Evolutionary conservation across 1,139 yeast genomes (phyloP), one percentile per base, ranked within the genome.

Genomic region (Eremothecium cymbalariae): DNA sequence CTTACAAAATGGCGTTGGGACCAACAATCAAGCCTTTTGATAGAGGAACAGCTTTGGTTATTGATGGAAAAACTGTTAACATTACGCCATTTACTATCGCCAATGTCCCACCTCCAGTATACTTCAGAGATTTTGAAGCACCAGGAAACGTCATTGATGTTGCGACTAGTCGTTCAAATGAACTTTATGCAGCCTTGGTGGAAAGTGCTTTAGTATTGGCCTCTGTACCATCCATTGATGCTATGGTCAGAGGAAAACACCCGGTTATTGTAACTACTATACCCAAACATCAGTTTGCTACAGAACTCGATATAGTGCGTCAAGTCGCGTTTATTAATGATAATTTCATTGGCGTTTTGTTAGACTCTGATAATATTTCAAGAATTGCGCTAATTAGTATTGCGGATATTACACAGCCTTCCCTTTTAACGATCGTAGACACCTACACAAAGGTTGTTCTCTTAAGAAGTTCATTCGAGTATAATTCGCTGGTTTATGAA

Each of bases 21-120:
- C 80, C 94, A 6, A 70, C 81, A 0, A 57, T 66, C 7, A 59
- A 73, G 6, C 88, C 93, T 1, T 51, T 67, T 41, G 96, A 86
- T 56, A 52, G 71, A 16, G 98, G 98, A 32, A 74, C 82, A 66
- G 72, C 77, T 7, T 62, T 81, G 23, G 95, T 90, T 1, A 66
- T 81, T 23, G 98, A 93, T 62, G 96, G 96, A 2, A 50, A 60
- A 2, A 66, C 67, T n/a, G 69, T 80, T 20, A 74, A 77, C 47
- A 62, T 86, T 19, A 88, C 98, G 0, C 97, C 98, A 0, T 65
- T 93, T 25, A 68, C 81, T 1, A 58, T 79, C 23, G 95, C 96
- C 1, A 85, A 79, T 55, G 93, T 86, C 4, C 99, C 99, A 3
- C 99, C 99, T 1, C 99, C 99, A 26, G 74, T 84, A 53, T 70